Evolutionary conservation across 1,284 basidiomycete genomes (phyloP), one percentile per base, ranked within the genome.

Genomic region (Sporisorium exsertum): DNA sequence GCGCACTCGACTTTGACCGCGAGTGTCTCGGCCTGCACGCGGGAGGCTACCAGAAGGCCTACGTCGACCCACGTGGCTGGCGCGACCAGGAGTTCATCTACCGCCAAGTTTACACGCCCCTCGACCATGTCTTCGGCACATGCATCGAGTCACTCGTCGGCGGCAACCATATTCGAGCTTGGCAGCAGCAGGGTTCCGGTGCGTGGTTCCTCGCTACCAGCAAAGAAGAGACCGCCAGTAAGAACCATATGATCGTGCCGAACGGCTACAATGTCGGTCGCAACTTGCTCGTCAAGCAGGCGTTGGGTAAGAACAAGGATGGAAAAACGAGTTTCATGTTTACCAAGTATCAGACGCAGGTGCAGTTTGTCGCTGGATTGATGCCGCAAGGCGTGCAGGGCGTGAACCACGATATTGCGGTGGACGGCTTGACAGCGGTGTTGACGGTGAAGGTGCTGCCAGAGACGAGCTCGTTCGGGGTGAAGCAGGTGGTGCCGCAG

Each of bases 111-210:
- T 79, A 79, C 55, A 81, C 80, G 0, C 64, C 71, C 29, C 37
- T 80, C 46, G 60, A 80, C 64, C 52, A 77, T 49, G 51, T 73
- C 29, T 54, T 81, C 24, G 74, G 75, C 8, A 79, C 79, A 2
- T 84, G 83, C 58, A 66, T 72, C 77, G 94, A 98, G 86, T 92
- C 92, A 3, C 89, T 97, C 52, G 81, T 92, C 67, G 95, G 95
- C 7, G 95, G 95, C 3, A 90, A 93, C 81, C 95, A 98, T 92
- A 86, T 89, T 3, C 94, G 96, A 85, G 88, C 92, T 65, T 82
- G 79, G 79, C 79, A 82, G 35, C 79, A 81, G 51, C 70, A 77
- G 40, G 92, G 91, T 0, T 86, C 88, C 7, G 94, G 74, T n/a
- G 58, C 94, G 3, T 89, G 92, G 67, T 97, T 97, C 85, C 87